Conservation (phyloP, 1,284 basidiomycete genomes). For the Moesziomyces antarcticus region DNA sequence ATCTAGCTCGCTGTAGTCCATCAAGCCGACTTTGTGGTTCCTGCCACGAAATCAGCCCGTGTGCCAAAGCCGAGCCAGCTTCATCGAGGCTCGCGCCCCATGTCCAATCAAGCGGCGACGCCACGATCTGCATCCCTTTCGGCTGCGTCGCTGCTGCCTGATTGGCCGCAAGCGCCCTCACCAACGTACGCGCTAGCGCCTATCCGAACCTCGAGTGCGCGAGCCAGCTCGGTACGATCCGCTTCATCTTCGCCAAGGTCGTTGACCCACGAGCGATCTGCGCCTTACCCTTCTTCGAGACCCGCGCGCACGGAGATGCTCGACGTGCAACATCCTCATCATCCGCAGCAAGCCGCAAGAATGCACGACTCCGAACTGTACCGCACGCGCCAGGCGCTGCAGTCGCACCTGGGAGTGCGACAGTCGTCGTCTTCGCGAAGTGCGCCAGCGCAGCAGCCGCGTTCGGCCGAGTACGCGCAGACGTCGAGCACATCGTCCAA, state of each 20-base stretch:
- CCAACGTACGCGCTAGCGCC: constrained; percentile 31
- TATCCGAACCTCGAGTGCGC: constrained; percentile 12
- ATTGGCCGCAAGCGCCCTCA: constrained; percentile 30
- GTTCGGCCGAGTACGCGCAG: constrained; percentile 4
- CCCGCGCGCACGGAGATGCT: constrained; percentile 20
- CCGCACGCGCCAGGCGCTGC: constrained; percentile 32
- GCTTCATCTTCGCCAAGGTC: constrained; percentile 16
- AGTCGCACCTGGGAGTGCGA: constrained; percentile 18
- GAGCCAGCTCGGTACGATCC: constrained; percentile 13
- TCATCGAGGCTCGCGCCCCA: constrained; percentile 9
- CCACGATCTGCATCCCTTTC: constrained; percentile 20
- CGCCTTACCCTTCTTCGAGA: constrained; percentile 23
- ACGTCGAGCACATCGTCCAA: constrained; percentile 12
- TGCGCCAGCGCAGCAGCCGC: constrained; percentile 10
- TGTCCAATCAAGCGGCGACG: constrained; percentile 25
- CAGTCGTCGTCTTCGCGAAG: constrained; percentile 11
- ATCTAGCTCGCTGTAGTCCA: neutral
- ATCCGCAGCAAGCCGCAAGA: constrained; percentile 7
- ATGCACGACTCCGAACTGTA: constrained; percentile 30
- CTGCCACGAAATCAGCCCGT: constrained; percentile 3
- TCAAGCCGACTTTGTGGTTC: neutral
- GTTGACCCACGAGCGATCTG: constrained; percentile 13
- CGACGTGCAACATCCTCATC: constrained; percentile 10
- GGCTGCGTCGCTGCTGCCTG: constrained; percentile 29
- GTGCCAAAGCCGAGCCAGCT: constrained; percentile 2